Percentiles rank a stretch among this genome's conserved stretches.
These are phyloP conservation scores for Aspergillus awamori DNA, from an alignment of 2,329 filamentous ascomycete species.

Conservation along the genomic window DNA sequence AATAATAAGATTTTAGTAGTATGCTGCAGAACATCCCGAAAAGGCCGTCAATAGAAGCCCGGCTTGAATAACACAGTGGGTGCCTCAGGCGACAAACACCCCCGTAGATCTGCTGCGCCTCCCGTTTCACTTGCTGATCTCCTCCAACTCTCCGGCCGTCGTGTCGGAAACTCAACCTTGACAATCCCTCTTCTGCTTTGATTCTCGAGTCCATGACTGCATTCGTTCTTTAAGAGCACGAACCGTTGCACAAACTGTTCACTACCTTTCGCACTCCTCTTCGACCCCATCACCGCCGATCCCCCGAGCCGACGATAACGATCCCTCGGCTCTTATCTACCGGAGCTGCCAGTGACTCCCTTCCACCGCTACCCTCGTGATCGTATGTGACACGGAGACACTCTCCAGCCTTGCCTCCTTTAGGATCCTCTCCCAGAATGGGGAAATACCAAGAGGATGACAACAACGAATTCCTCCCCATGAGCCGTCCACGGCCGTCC, in stretches of 20 bases:
- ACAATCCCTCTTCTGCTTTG: background rate
- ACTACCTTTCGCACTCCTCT: background rate
- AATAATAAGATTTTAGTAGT: too few relatives aligned
- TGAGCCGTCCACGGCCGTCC: constrained; percentile 31
- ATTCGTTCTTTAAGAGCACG: background rate
- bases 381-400: background rate
- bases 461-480: constrained; percentile 31
- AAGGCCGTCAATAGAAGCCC: constrained; percentile 5
- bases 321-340: constrained; percentile 8
- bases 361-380: background rate
- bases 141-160: background rate
- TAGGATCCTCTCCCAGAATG: constrained; percentile 27
- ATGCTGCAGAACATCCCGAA: background rate
- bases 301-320: constrained; percentile 3
- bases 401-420: constrained; percentile 6
- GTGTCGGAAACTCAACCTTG: background rate
- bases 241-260: background rate
- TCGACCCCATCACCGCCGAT: background rate
- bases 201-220: background rate
- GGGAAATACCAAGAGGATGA: constrained; percentile 28
- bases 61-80: constrained; percentile 5
- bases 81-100: constrained; percentile 7
- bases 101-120: constrained; percentile 4
- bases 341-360: constrained; percentile 2
- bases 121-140: constrained; percentile 4